phyloP scores from a whole-genome alignment of 192 early-diverging fungal genomes.

The Paraglomus occultum region DNA sequence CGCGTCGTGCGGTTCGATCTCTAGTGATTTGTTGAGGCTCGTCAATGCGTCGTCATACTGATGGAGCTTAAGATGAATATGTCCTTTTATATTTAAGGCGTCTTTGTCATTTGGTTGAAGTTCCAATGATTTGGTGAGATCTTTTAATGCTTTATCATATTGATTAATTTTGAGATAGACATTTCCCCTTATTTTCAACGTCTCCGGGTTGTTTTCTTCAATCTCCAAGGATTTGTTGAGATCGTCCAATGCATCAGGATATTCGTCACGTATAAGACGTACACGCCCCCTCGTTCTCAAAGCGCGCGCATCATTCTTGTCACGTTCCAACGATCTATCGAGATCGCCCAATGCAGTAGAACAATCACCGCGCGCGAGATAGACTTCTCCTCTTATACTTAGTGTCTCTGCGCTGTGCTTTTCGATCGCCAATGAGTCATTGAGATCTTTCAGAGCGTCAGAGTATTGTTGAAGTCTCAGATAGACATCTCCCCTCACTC shows the following conservation, averaged over 20 bases:
- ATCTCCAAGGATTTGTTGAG: slow-evolving; percentile 16
- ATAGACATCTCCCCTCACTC: neutral
- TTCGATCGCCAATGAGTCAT: neutral
- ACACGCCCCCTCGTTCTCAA: slow-evolving; percentile 4
- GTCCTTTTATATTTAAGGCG: slow-evolving; percentile 15
- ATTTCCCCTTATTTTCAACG: slow-evolving; percentile 12
- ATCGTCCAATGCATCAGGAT: slow-evolving; percentile 4
- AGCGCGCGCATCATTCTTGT: neutral
- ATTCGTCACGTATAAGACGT: neutral
- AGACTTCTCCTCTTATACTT: slow-evolving; percentile 11
- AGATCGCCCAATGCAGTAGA: slow-evolving; percentile 16
- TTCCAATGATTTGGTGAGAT: slow-evolving; percentile 17
- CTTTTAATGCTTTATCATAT: slow-evolving; percentile 23
- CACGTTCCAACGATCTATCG: slow-evolving; percentile 8
- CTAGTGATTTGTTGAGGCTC: neutral
- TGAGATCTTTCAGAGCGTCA: neutral
- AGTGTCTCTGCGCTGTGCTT: neutral
- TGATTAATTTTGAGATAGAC: slow-evolving; percentile 9
- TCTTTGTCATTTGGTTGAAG: slow-evolving; percentile 13
- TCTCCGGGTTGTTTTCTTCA: neutral
- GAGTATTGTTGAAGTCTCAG: neutral
- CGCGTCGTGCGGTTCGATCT: neutral
- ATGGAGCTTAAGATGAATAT: slow-evolving; percentile 11
- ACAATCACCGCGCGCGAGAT: neutral
- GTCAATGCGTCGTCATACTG: slow-evolving; percentile 15